Percentiles rank a stretch among this genome's conserved stretches.
Conservation (phyloP, 2,329 filamentous ascomycete species). For the Aspergillus niger region DNA sequence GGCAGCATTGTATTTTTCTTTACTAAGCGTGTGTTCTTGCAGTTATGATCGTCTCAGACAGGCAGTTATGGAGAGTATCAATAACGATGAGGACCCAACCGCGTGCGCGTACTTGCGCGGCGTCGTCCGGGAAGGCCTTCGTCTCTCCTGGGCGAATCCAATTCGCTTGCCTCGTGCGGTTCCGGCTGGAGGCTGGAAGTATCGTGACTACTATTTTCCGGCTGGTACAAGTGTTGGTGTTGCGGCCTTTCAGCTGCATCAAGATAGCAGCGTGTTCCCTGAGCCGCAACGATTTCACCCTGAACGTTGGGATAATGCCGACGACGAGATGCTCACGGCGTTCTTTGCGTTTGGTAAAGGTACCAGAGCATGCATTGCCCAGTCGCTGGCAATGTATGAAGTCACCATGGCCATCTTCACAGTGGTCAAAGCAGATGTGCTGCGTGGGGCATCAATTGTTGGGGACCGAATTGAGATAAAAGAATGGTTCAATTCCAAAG, state of each 20-base stretch:
- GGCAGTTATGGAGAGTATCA: slow-evolving; percentile 34
- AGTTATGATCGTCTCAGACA: slow-evolving; percentile 36
- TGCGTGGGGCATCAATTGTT: slow-evolving; percentile 47
- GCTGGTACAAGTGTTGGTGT: slow-evolving; percentile 50
- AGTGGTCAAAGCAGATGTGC: slow-evolving; percentile 46
- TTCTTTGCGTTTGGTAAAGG: slow-evolving; percentile 55
- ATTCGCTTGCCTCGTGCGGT: slow-evolving; percentile 54
- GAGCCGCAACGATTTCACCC: slow-evolving; percentile 49
- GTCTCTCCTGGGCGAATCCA: slow-evolving; percentile 56
- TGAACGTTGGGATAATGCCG: slow-evolving; percentile 50
- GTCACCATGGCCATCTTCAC: slow-evolving; percentile 46
- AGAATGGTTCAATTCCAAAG: slow-evolving; percentile 60
- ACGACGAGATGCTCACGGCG: slow-evolving; percentile 45
- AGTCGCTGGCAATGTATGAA: slow-evolving; percentile 51
- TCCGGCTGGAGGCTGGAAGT: slow-evolving; percentile 42
- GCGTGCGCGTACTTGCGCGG: slow-evolving; percentile 49
- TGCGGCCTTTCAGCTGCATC: slow-evolving; percentile 51
- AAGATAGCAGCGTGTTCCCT: slow-evolving; percentile 47
- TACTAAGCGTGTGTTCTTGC: slow-evolving; percentile 13
- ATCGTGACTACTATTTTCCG: slow-evolving; percentile 44
- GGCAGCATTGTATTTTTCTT: not conserved
- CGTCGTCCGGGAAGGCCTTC: slow-evolving; percentile 54
- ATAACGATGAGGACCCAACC: slow-evolving; percentile 29
- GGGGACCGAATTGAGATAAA: slow-evolving; percentile 51
- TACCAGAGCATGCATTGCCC: slow-evolving; percentile 52